Base-by-base conservation (phyloP, 148 eudicot species). In the Beta vulgaris region DNA sequence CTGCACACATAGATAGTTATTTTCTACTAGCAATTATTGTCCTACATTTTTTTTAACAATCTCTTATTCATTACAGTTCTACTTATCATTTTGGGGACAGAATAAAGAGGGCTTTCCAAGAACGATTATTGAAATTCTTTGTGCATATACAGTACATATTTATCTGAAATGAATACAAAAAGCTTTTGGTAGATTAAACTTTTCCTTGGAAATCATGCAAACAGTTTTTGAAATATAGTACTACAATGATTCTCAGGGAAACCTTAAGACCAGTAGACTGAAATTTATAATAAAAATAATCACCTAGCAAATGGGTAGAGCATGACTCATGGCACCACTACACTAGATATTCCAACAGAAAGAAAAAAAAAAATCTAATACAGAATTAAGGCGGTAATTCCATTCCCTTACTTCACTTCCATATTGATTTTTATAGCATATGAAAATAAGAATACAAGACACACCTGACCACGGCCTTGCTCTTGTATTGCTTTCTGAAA, bases 381-480 rank as follows among this genome's bases (percentile, higher is more conserved):
- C 57, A 51, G 57, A 51, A 1, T 21, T 51, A 51, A 19, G 25
- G 12, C 25, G 9, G 23, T 51, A 10, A 51, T 35, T 16, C 40
- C 18, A 19, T 26, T 4, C 6, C 18, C 21, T 7, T 15, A 58
- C 18, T 14, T 1, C 28, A n/a, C 21, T 2, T 12, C 7, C 35
- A 60, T 21, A 21, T 16, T 8, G 48, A 43, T 9, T 43, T 43
- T 43, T 16, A 9, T n/a, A n/a, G n/a, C n/a, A n/a, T n/a, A n/a
- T n/a, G 57, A 21, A 18, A 36, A 37, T 32, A 71, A 26, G 71
- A n/a, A 54, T 43, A 18, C 31, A 65, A 59, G 53, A 54, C 78
- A 80, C 48, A 95, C 98, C 96, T 89, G 99, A 83, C 96, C 97
- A 82, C 96, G 89, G 44, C 99, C 99, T 84, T 95, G 99, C 86